phyloP scores from a whole-genome alignment of 805 yeast species.

The Pichia nakasei region DNA sequence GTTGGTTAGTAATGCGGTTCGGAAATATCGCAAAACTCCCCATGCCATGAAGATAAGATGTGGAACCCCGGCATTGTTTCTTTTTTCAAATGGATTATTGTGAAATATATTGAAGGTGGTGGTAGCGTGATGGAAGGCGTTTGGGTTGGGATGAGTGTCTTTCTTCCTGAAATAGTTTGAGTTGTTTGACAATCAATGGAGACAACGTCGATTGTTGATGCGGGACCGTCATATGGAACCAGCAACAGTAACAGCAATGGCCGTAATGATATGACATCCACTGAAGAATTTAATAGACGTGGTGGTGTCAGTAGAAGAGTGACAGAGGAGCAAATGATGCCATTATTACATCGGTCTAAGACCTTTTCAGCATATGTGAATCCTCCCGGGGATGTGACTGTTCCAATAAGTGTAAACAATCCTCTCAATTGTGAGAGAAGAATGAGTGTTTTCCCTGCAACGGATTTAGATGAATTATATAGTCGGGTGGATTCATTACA shows the following conservation, averaged over 20 bases:
- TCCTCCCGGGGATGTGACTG: not conserved
- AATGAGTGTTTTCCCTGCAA: slow-evolving; percentile 16
- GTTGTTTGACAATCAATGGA: no score
- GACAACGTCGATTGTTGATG: no score
- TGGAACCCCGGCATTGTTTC: no score
- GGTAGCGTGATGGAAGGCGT: no score
- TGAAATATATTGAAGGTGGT: no score
- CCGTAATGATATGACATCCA: no score
- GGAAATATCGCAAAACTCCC: not conserved
- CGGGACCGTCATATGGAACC: no score
- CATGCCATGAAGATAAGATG: not conserved
- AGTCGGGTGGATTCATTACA: slow-evolving; percentile 26
- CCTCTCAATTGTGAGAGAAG: slow-evolving; percentile 17
- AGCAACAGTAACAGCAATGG: no score
- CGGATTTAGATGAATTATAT: slow-evolving; percentile 14
- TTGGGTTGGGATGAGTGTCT: no score
- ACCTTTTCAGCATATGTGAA: not conserved
- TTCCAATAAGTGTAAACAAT: slow-evolving; percentile 15
- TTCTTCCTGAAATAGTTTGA: no score
- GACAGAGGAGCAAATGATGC: not conserved
- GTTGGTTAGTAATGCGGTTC: not conserved
- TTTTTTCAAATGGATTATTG: no score
- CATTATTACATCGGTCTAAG: slow-evolving; percentile 1
- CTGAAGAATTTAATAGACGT: no score
- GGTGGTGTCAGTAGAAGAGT: not conserved